These are phyloP conservation scores for Backusella morwellensis DNA, from an alignment of 192 early-diverging fungal species.

Conservation along the genomic window DNA sequence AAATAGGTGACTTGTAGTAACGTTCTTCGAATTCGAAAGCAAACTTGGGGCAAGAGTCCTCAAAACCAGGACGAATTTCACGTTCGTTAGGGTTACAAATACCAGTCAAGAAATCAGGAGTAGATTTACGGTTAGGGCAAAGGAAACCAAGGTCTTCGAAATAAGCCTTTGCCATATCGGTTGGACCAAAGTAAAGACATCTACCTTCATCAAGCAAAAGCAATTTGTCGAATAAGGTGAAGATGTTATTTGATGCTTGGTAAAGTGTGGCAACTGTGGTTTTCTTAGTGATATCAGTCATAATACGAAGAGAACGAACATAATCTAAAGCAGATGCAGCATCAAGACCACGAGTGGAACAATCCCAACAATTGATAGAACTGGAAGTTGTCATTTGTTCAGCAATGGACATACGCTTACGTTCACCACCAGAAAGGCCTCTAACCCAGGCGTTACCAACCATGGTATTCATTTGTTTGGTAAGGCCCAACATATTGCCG, in stretches of 20 bases:
- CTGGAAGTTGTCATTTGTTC: slow-evolving; percentile 69
- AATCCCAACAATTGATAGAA: slow-evolving; percentile 59
- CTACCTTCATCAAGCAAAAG: slow-evolving; percentile 66
- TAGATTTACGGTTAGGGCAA: slow-evolving; percentile 64
- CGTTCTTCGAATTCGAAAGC: slow-evolving; percentile 62
- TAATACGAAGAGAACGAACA: slow-evolving; percentile 69
- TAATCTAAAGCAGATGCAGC: slow-evolving; percentile 82
- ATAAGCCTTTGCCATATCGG: slow-evolving; percentile 53
- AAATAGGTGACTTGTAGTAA: slow-evolving; percentile 48
- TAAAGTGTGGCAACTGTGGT: slow-evolving; percentile 59
- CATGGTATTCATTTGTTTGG: slow-evolving; percentile 66
- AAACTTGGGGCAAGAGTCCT: slow-evolving; percentile 49
- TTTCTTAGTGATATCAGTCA: slow-evolving; percentile 66
- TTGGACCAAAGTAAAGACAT: slow-evolving; percentile 70
- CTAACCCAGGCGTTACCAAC: slow-evolving; percentile 77
- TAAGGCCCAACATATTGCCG: slow-evolving; percentile 50
- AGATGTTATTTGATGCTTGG: slow-evolving; percentile 79
- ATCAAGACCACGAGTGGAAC: slow-evolving; percentile 72
- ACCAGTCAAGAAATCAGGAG: slow-evolving; percentile 72
- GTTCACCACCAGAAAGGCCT: slow-evolving; percentile 79
- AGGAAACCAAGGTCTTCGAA: slow-evolving; percentile 62
- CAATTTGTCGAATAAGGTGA: slow-evolving; percentile 68
- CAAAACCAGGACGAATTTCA: slow-evolving; percentile 51
- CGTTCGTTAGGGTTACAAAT: slow-evolving; percentile 62
- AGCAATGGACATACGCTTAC: slow-evolving; percentile 75